Evolutionary conservation across 2,329 filamentous ascomycete species (phyloP), one percentile per base, ranked within the genome.

Genomic region (Monilinia laxa): DNA sequence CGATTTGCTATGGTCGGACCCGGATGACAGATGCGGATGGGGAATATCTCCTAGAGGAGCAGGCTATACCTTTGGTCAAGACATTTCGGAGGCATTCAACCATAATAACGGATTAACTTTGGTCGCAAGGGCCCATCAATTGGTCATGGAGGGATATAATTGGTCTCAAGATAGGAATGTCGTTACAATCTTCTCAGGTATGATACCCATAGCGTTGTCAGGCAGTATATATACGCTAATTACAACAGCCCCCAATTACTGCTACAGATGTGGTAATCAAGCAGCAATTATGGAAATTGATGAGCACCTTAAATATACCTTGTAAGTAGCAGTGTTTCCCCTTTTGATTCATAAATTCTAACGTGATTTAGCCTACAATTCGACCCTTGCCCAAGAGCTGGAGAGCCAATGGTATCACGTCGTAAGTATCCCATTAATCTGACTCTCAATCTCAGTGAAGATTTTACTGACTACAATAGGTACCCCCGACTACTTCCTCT

Each of bases 251-350:
- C 91, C 91, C 70, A 94, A 94, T 80, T 99, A 99, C 84, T 99
- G 94, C 83, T 98, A 99, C 85, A 88, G 95, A 79, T 99, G 95
- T 78, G 95, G 95, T 77, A 99, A 99, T 81, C 95, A 98, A 81
- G 95, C 95, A 67, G 95, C 95, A n/a, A 98, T 99, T 79, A 99
- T 99, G 95, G 95, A 98, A 81, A 99, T 99, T 79, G 95, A 98
- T 73, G 95, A 99, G 82, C 93, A 98, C 79, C 83, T 99, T 78
- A 98, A 99, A 84, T 99, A 98, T 81, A 98, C 95, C 76, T 98
- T 99, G 94, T 97, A 86, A 80, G 93, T 88, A 56, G n/a, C 42
- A n/a, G 49, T 47, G 38, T 25, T 23, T 54, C 14, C 45, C 40
- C 56, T 25, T 40, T 31, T 18, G n/a, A 45, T 20, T 35, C 14